Percentiles rank a stretch among this genome's conserved stretches.
These are phyloP conservation scores for Linnemannia elongata DNA, from an alignment of 192 early-diverging fungal genomes.

Conservation along the genomic window DNA sequence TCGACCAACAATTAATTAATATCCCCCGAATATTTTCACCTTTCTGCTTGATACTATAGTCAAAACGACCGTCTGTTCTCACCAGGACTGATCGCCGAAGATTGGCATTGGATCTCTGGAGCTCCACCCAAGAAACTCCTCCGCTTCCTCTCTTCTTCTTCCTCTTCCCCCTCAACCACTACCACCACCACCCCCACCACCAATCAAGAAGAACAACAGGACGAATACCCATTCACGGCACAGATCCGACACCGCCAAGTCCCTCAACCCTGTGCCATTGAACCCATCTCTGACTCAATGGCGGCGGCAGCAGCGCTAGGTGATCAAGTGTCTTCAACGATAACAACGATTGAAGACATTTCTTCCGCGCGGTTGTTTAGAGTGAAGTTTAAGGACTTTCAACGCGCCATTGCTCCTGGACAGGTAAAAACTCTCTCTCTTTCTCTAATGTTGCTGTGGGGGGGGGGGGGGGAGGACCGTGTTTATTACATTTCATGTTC, in stretches of 20 bases:
- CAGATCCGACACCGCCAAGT: constrained; percentile 53
- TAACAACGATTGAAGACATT: neutral
- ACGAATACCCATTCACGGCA: constrained; percentile 43
- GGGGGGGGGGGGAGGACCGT: no score
- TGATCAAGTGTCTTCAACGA: no score
- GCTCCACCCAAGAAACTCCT: constrained; percentile 25
- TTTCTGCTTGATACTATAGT: constrained; percentile 11
- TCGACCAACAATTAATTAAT: no score
- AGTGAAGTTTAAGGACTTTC: constrained; percentile 66
- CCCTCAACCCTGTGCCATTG: constrained; percentile 43
- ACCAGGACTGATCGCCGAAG: constrained; percentile 37
- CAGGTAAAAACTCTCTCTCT: no score
- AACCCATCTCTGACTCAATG: constrained; percentile 11
- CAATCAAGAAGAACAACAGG: neutral
- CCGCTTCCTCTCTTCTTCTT: neutral
- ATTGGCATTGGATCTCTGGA: constrained; percentile 53
- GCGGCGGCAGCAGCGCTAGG: neutral
- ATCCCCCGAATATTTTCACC: no score
- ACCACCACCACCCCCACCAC: neutral
- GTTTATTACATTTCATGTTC: neutral
- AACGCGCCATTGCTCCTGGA: constrained; percentile 73
- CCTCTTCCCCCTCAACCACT: no score
- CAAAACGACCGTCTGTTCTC: constrained; percentile 47
- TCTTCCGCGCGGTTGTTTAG: constrained; percentile 28
- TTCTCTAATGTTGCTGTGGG: no score